Evolutionary conservation across 1,284 basidiomycete genomes (phyloP).

Genomic region (Puccinia novopanici): DNA sequence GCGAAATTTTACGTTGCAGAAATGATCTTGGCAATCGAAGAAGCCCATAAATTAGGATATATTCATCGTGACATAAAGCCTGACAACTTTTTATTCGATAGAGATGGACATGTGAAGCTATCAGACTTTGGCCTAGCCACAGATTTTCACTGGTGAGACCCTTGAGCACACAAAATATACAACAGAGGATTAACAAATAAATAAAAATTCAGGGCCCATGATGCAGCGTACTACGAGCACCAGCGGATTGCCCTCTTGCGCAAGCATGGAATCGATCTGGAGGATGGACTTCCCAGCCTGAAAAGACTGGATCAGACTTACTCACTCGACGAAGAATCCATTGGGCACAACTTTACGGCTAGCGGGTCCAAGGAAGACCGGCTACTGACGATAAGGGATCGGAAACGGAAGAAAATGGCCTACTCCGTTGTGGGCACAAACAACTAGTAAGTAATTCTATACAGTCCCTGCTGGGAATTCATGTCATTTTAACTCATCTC

Average conservation of each 20-base stretch:
- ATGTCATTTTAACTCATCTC: background rate
- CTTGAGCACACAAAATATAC: background rate
- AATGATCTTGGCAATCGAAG: conserved; percentile 95
- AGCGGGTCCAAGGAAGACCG: conserved; percentile 56
- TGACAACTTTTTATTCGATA: conserved; percentile 92
- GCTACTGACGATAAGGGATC: conserved; percentile 89
- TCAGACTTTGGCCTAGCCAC: conserved; percentile 94
- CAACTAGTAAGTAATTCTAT: conserved; percentile 52
- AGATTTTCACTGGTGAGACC: conserved; percentile 57
- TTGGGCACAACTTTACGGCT: conserved; percentile 7
- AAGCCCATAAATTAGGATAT: conserved; percentile 90
- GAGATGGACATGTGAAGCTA: conserved; percentile 86
- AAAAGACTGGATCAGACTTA: conserved; percentile 74
- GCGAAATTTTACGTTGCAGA: conserved; percentile 93
- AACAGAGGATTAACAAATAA: background rate
- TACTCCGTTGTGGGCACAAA: conserved; percentile 55
- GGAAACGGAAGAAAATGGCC: conserved; percentile 72
- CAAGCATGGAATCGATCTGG: conserved; percentile 92
- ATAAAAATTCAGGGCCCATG: conserved; percentile 55
- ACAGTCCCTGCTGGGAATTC: background rate
- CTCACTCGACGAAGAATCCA: conserved; percentile 68
- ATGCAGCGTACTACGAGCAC: conserved; percentile 75
- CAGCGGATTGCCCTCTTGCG: conserved; percentile 82
- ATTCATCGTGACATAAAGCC: conserved; percentile 97
- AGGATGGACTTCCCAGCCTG: conserved; percentile 69